Evolutionary conservation across 768 basidiomycete genomes (phyloP).

Genomic region (Termitomyces sp.): DNA sequence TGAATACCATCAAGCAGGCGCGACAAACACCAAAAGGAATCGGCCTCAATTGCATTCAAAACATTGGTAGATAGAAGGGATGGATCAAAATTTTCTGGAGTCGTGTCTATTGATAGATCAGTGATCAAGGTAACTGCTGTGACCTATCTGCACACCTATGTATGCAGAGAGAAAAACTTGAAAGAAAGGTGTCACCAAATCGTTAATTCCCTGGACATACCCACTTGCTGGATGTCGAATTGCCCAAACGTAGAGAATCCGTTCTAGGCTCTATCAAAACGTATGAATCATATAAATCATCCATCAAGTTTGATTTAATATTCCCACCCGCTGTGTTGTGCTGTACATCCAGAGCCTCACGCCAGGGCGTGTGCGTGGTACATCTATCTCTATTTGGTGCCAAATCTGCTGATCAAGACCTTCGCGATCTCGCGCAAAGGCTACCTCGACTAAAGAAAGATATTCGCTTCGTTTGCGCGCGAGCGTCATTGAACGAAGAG

Average conservation of each 20-base stretch:
- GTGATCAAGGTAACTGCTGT: background rate
- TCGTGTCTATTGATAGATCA: constrained; percentile 56
- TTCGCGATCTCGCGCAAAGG: constrained; percentile 82
- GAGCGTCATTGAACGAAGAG: constrained; percentile 71
- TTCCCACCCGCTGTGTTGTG: constrained; percentile 79
- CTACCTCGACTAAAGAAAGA: constrained; percentile 78
- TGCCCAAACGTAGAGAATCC: constrained; percentile 98
- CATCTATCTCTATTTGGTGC: constrained; percentile 99
- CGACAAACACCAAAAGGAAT: constrained; percentile 97
- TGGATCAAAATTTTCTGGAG: constrained; percentile 88
- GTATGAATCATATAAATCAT: constrained; percentile 7
- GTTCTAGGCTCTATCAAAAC: constrained; percentile 74
- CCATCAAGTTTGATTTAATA: background rate
- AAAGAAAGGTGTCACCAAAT: constrained; percentile 96
- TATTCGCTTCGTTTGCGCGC: constrained; percentile 91
- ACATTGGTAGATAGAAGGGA: constrained; percentile 61
- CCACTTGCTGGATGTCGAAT: constrained; percentile 98
- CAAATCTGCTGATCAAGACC: constrained; percentile 95
- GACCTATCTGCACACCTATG: constrained; percentile 54
- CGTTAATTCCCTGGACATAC: constrained; percentile 99
- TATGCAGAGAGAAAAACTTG: constrained; percentile 95
- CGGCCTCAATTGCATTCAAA: constrained; percentile 88
- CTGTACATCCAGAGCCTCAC: constrained; percentile 88
- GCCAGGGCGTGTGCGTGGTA: constrained; percentile 91
- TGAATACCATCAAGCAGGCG: constrained; percentile 95